Conservation (phyloP, 148 eudicot genomes). For the Bassia scoparia region DNA sequence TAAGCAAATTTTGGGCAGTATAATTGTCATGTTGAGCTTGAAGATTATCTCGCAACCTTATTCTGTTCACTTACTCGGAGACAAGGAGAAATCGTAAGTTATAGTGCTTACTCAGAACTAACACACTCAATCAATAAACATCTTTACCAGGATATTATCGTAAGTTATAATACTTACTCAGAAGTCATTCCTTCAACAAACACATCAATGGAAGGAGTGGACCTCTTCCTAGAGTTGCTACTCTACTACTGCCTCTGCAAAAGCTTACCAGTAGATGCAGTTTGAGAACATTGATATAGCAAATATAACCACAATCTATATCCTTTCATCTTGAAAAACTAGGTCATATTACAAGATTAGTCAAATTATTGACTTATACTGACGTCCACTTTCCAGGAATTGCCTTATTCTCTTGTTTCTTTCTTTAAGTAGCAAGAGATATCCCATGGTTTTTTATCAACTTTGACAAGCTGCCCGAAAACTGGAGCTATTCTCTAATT, state of each 20-base stretch:
- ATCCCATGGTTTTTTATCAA: conserved; percentile 55
- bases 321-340: neutral
- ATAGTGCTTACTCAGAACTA: too few species aligned
- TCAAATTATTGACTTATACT: conserved; percentile 42
- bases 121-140: too few species aligned
- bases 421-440: conserved; percentile 73
- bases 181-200: conserved; percentile 76
- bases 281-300: conserved; percentile 7
- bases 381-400: conserved; percentile 86
- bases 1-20: too few species aligned
- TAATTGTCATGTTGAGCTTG: too few species aligned
- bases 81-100: too few species aligned
- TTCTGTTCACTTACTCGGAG: too few species aligned
- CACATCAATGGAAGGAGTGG: conserved; percentile 57
- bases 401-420: conserved; percentile 87
- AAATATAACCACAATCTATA: neutral
- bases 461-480: conserved; percentile 36
- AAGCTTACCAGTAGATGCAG: conserved; percentile 40
- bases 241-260: conserved; percentile 50
- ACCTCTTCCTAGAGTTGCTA: conserved; percentile 42
- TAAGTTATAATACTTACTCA: conserved; percentile 44
- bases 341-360: neutral
- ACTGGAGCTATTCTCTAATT: conserved; percentile 31
- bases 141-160: neutral
- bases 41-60: too few species aligned